Evolutionary conservation across 768 basidiomycete genomes (phyloP).

Genomic region (Lentinula guzmanii): DNA sequence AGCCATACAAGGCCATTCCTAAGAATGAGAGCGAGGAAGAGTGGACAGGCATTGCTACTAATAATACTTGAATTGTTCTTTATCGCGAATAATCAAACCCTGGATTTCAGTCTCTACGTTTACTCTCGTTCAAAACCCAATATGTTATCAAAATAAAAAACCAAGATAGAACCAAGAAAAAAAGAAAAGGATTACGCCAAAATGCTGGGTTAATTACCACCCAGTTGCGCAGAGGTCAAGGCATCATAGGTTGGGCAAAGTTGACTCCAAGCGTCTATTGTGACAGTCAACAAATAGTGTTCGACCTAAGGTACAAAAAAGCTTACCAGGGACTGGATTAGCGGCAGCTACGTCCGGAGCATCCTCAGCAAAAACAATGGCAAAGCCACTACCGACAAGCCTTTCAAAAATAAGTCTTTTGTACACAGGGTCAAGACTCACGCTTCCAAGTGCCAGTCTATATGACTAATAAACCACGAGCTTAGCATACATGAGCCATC

Average conservation of each 20-base stretch:
- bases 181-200: too few species aligned
- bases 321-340: slow-evolving; percentile 10
- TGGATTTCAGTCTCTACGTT: too few species aligned
- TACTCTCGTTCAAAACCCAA: too few species aligned
- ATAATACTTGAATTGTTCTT: too few species aligned
- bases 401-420: not conserved
- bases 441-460: slow-evolving; percentile 29
- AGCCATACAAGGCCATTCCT: not conserved
- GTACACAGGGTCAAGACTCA: not conserved
- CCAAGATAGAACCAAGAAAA: too few species aligned
- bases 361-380: slow-evolving; percentile 13
- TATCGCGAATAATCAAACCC: too few species aligned
- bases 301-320: not conserved
- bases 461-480: slow-evolving; percentile 9
- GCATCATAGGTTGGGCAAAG: slow-evolving; percentile 18
- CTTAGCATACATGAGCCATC: not conserved
- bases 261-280: slow-evolving; percentile 13
- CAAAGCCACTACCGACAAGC: slow-evolving; percentile 8
- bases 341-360: not conserved
- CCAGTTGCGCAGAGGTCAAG: not conserved
- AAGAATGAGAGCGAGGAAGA: not conserved
- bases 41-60: not conserved
- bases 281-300: not conserved
- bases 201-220: not conserved
- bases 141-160: too few species aligned